Percentiles rank a stretch among this genome's conserved stretches.
Evolutionary conservation across 148 eudicot species (phyloP).

Genomic region (Rhododendron molle): DNA sequence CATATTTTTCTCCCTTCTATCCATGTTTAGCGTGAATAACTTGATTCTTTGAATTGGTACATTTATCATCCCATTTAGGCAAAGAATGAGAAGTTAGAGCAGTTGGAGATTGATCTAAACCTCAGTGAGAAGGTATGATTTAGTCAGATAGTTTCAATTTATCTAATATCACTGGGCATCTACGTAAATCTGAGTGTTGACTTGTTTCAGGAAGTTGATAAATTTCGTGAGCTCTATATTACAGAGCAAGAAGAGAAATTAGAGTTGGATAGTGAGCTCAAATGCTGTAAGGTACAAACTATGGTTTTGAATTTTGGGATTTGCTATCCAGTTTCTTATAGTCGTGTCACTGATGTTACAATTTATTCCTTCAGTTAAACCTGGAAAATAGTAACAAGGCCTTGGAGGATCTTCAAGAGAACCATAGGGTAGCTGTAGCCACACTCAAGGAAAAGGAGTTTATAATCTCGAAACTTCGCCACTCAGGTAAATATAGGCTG

Average conservation of each 20-base stretch:
- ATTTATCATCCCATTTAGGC: conserved; percentile 35
- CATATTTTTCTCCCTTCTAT: neutral
- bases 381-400: conserved; percentile 45
- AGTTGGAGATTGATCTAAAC: conserved; percentile 65
- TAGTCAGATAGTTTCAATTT: neutral
- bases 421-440: conserved; percentile 34
- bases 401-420: conserved; percentile 56
- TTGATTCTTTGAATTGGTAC: neutral
- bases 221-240: conserved; percentile 56
- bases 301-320: conserved; percentile 5
- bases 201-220: conserved; percentile 48
- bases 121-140: conserved; percentile 51
- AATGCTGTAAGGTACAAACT: conserved; percentile 59
- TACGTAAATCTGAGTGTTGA: neutral
- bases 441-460: conserved; percentile 61
- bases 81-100: conserved; percentile 68
- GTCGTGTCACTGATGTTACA: neutral
- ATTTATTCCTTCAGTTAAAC: conserved; percentile 36
- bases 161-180: neutral
- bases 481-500: conserved; percentile 43
- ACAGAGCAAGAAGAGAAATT: conserved; percentile 72
- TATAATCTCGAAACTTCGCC: conserved; percentile 51
- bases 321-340: neutral
- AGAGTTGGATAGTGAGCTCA: conserved; percentile 53
- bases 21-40: neutral